These are phyloP conservation scores for Nakataea oryzae DNA, from an alignment of 2,329 filamentous ascomycete genomes.

Conservation along the genomic window DNA sequence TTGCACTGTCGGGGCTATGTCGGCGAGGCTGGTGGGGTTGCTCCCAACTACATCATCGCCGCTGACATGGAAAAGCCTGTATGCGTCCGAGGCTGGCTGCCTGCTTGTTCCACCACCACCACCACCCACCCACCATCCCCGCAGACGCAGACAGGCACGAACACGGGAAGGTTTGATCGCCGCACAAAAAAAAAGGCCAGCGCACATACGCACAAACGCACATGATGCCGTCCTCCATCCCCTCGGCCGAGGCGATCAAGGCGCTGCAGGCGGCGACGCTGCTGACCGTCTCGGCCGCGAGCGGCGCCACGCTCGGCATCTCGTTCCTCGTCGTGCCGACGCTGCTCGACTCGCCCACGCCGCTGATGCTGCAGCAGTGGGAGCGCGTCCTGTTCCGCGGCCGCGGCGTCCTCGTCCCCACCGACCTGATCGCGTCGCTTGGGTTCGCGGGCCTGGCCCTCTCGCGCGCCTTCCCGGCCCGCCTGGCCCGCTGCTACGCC, in stretches of 20 bases:
- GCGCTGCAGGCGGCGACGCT: constrained; percentile 38
- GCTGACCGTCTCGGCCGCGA: constrained; percentile 33
- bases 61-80: no score
- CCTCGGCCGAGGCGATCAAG: constrained; percentile 19
- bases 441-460: constrained; percentile 36
- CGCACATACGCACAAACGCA: neutral
- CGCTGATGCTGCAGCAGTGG: constrained; percentile 47
- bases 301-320: constrained; percentile 24
- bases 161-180: no score
- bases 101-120: neutral
- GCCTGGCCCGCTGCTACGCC: constrained; percentile 26
- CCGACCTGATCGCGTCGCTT: constrained; percentile 27
- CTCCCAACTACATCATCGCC: no score
- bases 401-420: constrained; percentile 23
- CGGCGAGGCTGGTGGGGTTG: neutral
- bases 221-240: neutral
- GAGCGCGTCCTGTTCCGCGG: constrained; percentile 27
- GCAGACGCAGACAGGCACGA: neutral
- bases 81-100: no score
- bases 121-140: neutral
- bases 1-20: neutral
- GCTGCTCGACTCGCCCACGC: constrained; percentile 42
- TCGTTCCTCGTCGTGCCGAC: constrained; percentile 37
- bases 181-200: no score
- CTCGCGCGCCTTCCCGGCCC: neutral